These are phyloP conservation scores for Cladosporium halotolerans DNA, from an alignment of 2,329 filamentous ascomycete species.

Conservation along the genomic window DNA sequence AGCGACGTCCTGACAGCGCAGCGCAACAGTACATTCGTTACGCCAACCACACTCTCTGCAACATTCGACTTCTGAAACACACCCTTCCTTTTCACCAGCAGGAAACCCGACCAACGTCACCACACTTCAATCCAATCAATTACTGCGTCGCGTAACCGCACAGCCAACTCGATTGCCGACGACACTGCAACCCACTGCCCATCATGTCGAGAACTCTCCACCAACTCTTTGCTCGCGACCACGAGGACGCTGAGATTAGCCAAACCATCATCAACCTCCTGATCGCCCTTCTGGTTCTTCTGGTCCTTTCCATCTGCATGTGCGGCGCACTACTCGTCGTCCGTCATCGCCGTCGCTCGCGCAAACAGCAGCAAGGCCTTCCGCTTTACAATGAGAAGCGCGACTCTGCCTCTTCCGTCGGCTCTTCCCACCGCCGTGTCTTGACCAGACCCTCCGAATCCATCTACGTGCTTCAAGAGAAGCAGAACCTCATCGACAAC, in stretches of 20 bases:
- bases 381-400: conserved; percentile 64
- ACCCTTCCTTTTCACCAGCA: not conserved
- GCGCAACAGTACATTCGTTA: conserved; percentile 11
- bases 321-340: conserved; percentile 65
- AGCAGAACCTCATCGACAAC: conserved; percentile 71
- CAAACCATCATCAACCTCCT: conserved; percentile 66
- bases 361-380: conserved; percentile 48
- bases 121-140: not conserved
- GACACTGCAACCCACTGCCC: not conserved
- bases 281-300: conserved; percentile 70
- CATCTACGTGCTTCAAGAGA: conserved; percentile 71
- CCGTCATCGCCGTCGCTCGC: conserved; percentile 55
- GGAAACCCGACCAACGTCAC: not conserved
- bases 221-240: conserved; percentile 43
- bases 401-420: conserved; percentile 37
- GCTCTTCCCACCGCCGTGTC: conserved; percentile 49
- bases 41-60: not conserved
- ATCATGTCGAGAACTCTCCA: conserved; percentile 26
- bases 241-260: conserved; percentile 43
- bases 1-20: not conserved
- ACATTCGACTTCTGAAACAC: not conserved
- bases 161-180: not conserved
- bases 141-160: not conserved
- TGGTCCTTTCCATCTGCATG: conserved; percentile 65
- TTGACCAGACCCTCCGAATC: conserved; percentile 55